Base-by-base conservation (phyloP, 306 rosid species). In the Senna tora region DNA sequence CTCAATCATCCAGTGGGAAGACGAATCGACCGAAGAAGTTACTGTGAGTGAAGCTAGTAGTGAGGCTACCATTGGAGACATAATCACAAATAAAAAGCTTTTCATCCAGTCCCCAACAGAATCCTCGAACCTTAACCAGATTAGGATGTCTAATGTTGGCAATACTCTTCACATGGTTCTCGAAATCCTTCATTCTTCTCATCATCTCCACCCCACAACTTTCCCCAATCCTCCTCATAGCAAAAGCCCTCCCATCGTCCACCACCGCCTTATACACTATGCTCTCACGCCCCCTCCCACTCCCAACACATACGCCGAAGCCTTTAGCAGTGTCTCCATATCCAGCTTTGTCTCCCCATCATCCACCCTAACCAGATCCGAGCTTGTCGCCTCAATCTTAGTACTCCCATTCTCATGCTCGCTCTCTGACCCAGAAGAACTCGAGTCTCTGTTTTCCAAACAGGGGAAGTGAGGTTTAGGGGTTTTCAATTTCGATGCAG, bases 201-300 rank as follows among this genome's bases (percentile, higher is more conserved):
- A n/a, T n/a, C n/a, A n/a, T n/a, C 82, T 86, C 82, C 42, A 82
- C 71, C 19, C 80, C 78, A 62, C 90, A 75, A n/a, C n/a, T n/a
- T 63, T 84, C 89, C 4, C 92, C 99, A 1, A 94, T 91, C 39
- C 99, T 86, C 73, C 97, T 79, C 55, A 94, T 95, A 5, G 92
- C 99, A 20, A 89, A 78, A 6, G 83, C 82, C 38, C 91, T 86
- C 10, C 92, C 96, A 67, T 94, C 92, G 7, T 87, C 91, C 6
- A 91, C 71, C 79, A 94, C 90, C 0, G 99, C 99, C 72, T 85
- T 91, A 86, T 94, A 94, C 62, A 94, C 93, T 8, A 91, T 94
- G 83, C 91, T 89, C 8, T 60, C 86, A 0, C 83, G 75, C 52
- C 81, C 89, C 1, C 86, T 88, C 47, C 97, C n/a, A n/a, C n/a